These are phyloP conservation scores for Lasiosphaeriaceae sp. DNA, from an alignment of 495 filamentous ascomycete species.

Conservation along the genomic window DNA sequence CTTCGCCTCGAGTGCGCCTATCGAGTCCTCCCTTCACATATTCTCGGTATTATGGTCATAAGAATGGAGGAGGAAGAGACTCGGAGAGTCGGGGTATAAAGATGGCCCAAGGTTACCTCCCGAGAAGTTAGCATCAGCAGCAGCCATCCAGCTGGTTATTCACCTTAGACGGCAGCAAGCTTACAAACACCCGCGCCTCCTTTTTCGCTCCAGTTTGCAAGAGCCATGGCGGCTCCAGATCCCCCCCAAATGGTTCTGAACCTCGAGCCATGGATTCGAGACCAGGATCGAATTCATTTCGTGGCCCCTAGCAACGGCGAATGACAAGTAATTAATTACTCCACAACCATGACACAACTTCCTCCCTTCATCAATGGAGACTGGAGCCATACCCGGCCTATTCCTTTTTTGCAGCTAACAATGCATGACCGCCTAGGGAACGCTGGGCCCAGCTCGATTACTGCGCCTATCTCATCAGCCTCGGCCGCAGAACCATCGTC, in stretches of 20 bases:
- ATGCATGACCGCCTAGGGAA: background rate
- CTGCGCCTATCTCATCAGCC: background rate
- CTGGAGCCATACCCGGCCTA: background rate
- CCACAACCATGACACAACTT: too few species aligned
- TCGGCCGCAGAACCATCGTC: background rate
- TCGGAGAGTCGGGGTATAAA: background rate
- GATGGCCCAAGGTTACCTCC: background rate
- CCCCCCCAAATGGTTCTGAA: background rate
- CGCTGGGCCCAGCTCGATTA: background rate
- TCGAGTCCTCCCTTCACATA: background rate
- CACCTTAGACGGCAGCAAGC: background rate
- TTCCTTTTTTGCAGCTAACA: background rate
- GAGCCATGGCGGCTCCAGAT: background rate
- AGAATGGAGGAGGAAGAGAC: background rate
- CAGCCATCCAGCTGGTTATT: background rate
- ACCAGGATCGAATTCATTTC: background rate
- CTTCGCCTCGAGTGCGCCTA: background rate
- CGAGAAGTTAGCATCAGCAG: background rate
- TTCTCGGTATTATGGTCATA: background rate
- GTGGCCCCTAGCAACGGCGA: background rate
- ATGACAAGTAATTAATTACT: too few species aligned
- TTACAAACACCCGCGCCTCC: background rate
- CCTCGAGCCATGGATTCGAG: background rate
- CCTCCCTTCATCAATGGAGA: background rate
- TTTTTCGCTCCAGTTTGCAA: background rate